These are phyloP conservation scores for Herpetomonas tarakana DNA, from an alignment of 208 protist genomes.

Conservation along the genomic window DNA sequence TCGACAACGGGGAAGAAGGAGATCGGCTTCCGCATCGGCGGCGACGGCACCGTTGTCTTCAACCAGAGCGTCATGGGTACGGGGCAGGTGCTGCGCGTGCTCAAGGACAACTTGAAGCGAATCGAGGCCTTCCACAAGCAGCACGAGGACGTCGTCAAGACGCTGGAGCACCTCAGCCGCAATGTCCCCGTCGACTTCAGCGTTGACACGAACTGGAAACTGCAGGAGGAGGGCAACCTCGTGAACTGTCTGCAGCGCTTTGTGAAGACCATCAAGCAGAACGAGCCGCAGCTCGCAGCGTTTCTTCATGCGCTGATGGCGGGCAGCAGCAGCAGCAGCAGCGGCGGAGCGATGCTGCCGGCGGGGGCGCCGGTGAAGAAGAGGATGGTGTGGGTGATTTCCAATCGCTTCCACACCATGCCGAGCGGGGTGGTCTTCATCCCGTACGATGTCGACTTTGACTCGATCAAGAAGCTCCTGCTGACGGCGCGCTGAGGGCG, in stretches of 20 bases:
- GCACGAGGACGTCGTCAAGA: constrained; percentile 51
- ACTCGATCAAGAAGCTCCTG: constrained; percentile 63
- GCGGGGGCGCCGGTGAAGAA: constrained; percentile 31
- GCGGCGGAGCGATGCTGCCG: constrained; percentile 18
- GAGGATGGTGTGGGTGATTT: constrained; percentile 82
- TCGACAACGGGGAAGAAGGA: constrained; percentile 27
- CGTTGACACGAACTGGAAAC: constrained; percentile 79
- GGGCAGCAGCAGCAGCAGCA: not conserved
- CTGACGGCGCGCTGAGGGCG: constrained; percentile 25
- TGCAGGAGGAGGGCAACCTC: constrained; percentile 60
- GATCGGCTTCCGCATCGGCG: constrained; percentile 70
- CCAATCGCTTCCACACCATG: constrained; percentile 66
- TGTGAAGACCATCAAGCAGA: constrained; percentile 56
- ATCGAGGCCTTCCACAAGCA: constrained; percentile 52
- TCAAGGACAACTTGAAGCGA: constrained; percentile 71
- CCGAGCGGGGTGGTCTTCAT: constrained; percentile 82
- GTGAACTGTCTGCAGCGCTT: constrained; percentile 54
- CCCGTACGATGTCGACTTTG: constrained; percentile 79
- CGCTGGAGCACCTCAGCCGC: constrained; percentile 69
- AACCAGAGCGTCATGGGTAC: constrained; percentile 68
- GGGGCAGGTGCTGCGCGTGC: constrained; percentile 70
- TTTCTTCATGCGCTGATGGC: constrained; percentile 46
- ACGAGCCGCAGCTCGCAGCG: constrained; percentile 45
- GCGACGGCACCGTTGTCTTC: constrained; percentile 63
- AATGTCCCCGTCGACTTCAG: constrained; percentile 78